Evolutionary conservation across 2,329 filamentous ascomycete genomes (phyloP), one percentile per base, ranked within the genome.

Genomic region (Trichoderma polysporum): DNA sequence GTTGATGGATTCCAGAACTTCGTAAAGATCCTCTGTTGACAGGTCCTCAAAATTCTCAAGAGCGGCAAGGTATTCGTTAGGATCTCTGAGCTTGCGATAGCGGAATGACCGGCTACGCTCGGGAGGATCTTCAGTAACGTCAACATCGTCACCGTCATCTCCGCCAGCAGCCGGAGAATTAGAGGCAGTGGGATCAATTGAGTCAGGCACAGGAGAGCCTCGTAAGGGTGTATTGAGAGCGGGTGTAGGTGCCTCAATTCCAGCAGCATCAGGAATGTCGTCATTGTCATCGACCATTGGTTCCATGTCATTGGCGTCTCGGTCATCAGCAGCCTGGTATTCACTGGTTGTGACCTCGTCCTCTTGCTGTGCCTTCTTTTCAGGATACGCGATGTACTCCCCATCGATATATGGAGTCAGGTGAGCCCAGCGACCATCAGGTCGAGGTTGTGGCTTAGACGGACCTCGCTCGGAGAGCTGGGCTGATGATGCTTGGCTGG

Each of bases 21-120:
- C 75, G 41, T 80, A 83, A 8, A 88, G 74, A 17, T 85, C 82
- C 4, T 76, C 76, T 0, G 78, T 80, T 2, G 80, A 73, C 75
- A 87, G 80, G 10, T 83, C 77, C 68, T 86, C 83, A 70, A 79
- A 78, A 66, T 86, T 80, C 63, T 86, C 79, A 31, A 88, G 75
- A 1, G 81, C 77, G 2, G 81, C 76, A 39, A 79, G 74, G 66
- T 83, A 86, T 9, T 85, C 82, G 3, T 83, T 79, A 0, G 84
- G 77, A 49, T 85, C 79, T 33, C 84, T 81, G 8, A 86, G 76
- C 72, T 85, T 84, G 58, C 80, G 80, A 72, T 84, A 87, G 3
- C 75, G 73, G 70, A 80, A 86, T 60, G 73, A 76, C 31, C 74
- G 72, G 22, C 69, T 71, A 22, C 68, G 71, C 33, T 74, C 75